phyloP scores from a whole-genome alignment of 495 filamentous ascomycete species.

The Hypoxylon crocopeplum region DNA sequence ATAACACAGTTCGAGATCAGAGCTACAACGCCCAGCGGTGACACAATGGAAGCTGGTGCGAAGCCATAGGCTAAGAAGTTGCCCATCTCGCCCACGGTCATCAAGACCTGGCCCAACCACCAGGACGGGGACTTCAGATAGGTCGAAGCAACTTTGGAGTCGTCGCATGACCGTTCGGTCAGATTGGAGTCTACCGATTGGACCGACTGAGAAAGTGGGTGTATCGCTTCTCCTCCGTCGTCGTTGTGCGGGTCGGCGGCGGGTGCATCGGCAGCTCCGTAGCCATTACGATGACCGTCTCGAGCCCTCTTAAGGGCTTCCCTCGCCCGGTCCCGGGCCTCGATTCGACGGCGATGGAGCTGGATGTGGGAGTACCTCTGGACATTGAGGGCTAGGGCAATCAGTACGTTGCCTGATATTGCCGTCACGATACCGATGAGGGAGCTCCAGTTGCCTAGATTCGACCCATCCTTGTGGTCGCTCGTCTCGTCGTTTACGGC shows the following conservation, averaged over 20 bases:
- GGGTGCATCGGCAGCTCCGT: constrained; percentile 26
- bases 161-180: constrained; percentile 43
- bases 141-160: constrained; percentile 46
- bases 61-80: constrained; percentile 99
- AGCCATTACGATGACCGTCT: constrained; percentile 42
- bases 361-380: constrained; percentile 94
- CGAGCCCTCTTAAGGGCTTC: constrained; percentile 47
- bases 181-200: constrained; percentile 50
- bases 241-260: constrained; percentile 31
- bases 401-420: constrained; percentile 88
- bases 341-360: constrained; percentile 56
- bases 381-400: constrained; percentile 93
- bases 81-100: constrained; percentile 90
- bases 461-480: constrained; percentile 46
- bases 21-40: constrained; percentile 91
- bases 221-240: constrained; percentile 44
- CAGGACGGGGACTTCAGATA: constrained; percentile 93
- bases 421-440: constrained; percentile 94
- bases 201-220: constrained; percentile 57
- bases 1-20: constrained; percentile 96
- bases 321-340: constrained; percentile 58
- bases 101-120: constrained; percentile 92
- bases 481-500: constrained; percentile 43
- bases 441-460: constrained; percentile 81
- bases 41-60: constrained; percentile 98